phyloP scores from a whole-genome alignment of 1,139 yeast species.

The Entelexis sorbosivorans region DNA sequence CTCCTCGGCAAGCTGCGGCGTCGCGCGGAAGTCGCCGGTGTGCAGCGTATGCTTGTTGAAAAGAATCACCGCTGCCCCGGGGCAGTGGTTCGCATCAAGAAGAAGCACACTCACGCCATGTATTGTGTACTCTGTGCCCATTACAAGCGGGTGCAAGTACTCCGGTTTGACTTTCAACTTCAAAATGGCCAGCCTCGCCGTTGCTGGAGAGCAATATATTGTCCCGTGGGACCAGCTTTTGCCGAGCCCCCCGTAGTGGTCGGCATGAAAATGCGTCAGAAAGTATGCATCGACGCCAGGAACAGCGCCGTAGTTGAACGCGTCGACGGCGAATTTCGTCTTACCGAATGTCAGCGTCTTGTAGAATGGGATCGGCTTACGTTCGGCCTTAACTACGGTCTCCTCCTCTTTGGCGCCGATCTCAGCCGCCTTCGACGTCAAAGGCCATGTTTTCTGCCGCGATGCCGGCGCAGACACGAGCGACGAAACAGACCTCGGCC shows the following conservation, averaged over 20 bases:
- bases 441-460: neutral
- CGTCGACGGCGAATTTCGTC: slow-evolving; percentile 33
- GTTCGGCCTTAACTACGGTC: neutral
- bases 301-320: slow-evolving; percentile 33
- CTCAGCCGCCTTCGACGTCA: neutral
- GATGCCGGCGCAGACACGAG: neutral
- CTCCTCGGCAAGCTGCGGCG: slow-evolving; percentile 32
- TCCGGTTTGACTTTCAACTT: slow-evolving; percentile 47
- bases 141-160: slow-evolving; percentile 40
- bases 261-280: slow-evolving; percentile 70
- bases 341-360: slow-evolving; percentile 29
- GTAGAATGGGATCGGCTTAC: slow-evolving; percentile 29
- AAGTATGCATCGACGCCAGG: slow-evolving; percentile 29
- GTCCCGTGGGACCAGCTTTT: slow-evolving; percentile 62
- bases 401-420: neutral
- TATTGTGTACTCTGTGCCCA: slow-evolving; percentile 30
- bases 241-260: slow-evolving; percentile 80
- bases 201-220: slow-evolving; percentile 61
- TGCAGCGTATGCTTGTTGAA: slow-evolving; percentile 56
- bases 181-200: slow-evolving; percentile 45
- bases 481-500: neutral
- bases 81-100: slow-evolving; percentile 87
- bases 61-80: slow-evolving; percentile 78
- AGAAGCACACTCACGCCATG: slow-evolving; percentile 49
- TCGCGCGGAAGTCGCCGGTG: slow-evolving; percentile 87